These are phyloP conservation scores for Zarea fungicola DNA, from an alignment of 2,329 filamentous ascomycete species.

Conservation along the genomic window DNA sequence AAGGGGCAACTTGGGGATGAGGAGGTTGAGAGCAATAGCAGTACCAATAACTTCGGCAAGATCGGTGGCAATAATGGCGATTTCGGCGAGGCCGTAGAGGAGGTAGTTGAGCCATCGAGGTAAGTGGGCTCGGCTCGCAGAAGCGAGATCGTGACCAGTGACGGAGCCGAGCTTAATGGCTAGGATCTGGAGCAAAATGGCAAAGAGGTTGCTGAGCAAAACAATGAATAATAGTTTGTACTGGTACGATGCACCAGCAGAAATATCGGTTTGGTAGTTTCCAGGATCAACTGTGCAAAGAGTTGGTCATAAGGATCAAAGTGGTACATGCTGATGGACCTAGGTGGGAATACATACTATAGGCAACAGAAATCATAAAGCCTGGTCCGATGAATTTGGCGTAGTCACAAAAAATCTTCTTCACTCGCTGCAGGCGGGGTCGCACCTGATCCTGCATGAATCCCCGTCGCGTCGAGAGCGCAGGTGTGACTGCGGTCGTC, in stretches of 20 bases:
- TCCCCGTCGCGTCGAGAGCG: neutral
- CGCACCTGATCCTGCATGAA: neutral
- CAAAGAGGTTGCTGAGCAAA: constrained; percentile 63
- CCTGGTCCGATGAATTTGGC: constrained; percentile 55
- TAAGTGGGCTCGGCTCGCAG: constrained; percentile 60
- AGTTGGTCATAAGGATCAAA: neutral
- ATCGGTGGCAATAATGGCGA: constrained; percentile 66
- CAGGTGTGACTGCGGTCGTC: neutral
- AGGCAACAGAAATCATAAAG: constrained; percentile 58
- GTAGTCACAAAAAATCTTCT: constrained; percentile 6
- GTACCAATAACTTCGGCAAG: constrained; percentile 69
- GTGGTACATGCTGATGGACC: neutral
- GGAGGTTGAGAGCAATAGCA: constrained; percentile 63
- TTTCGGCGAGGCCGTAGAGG: constrained; percentile 59
- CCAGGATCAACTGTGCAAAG: constrained; percentile 45
- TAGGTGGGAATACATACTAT: constrained; percentile 36
- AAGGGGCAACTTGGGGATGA: constrained; percentile 58
- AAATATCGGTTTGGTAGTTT: constrained; percentile 67
- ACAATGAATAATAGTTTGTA: constrained; percentile 65
- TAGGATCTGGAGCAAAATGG: constrained; percentile 64
- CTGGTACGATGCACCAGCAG: constrained; percentile 60
- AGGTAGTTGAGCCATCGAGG: constrained; percentile 59
- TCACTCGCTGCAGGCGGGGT: neutral
- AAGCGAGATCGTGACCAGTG: constrained; percentile 61
- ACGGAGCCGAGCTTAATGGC: constrained; percentile 66